Conservation (phyloP, 345 rosid species). For the Eucalyptus pauciflora region DNA sequence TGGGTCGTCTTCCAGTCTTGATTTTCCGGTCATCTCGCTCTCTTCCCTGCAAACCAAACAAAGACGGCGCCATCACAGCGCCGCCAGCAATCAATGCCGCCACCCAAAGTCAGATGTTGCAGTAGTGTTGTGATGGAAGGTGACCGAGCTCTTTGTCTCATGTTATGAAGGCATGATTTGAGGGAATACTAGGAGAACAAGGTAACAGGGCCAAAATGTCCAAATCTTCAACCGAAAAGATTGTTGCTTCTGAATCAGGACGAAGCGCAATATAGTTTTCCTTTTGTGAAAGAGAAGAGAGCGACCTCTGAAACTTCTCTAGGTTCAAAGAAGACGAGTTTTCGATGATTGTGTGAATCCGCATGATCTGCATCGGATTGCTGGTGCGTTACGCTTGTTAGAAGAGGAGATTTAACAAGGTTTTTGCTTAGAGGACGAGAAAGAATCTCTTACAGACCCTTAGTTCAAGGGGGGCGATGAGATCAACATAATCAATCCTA, state of each 20-base stretch:
- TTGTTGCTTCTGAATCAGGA: background rate
- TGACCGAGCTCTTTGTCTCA: background rate
- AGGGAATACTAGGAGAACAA: too few relatives aligned
- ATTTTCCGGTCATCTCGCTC: background rate
- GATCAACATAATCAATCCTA: too few relatives aligned
- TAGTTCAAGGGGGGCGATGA: too few relatives aligned
- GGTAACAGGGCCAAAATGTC: background rate
- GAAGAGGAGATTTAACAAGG: background rate
- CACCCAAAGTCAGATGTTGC: background rate
- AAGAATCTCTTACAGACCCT: too few relatives aligned
- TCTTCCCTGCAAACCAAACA: background rate
- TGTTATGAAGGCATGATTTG: too few relatives aligned
- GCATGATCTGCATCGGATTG: background rate
- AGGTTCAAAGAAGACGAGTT: background rate
- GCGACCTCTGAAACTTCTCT: background rate
- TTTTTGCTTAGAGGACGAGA: too few relatives aligned
- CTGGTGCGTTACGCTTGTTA: background rate
- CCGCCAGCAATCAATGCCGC: background rate
- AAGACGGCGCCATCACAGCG: background rate
- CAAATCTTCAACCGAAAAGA: background rate
- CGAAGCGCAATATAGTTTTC: background rate
- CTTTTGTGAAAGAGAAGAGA: background rate
- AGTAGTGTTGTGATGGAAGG: background rate
- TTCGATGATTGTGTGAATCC: background rate
- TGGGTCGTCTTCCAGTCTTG: background rate